phyloP scores from a whole-genome alignment of 176 grass and related monocot species.

The Miscanthus lutarioriparius region DNA sequence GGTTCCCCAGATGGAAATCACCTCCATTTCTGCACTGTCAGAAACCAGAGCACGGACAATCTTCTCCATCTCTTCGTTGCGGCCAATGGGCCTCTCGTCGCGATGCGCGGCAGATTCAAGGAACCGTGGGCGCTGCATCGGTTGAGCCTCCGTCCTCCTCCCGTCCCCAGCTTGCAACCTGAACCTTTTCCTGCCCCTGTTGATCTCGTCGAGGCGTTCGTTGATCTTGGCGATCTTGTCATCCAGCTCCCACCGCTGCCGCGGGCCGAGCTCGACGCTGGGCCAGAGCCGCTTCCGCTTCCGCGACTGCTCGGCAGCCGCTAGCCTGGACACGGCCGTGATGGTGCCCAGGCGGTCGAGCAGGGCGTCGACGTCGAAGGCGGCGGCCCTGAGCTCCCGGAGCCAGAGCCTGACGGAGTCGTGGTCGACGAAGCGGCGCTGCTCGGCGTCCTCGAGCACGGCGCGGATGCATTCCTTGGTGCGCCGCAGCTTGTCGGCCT shows the following conservation, averaged over 20 bases:
- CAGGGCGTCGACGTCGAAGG: slow-evolving; percentile 53
- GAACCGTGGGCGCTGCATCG: background rate
- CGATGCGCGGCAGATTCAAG: slow-evolving; percentile 23
- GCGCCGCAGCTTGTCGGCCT: slow-evolving; percentile 31
- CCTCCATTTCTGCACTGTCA: background rate
- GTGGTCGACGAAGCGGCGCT: slow-evolving; percentile 47
- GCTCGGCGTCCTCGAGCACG: slow-evolving; percentile 44
- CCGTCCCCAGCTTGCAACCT: slow-evolving; percentile 33
- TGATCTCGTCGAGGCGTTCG: slow-evolving; percentile 33
- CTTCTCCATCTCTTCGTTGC: background rate
- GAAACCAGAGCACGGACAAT: slow-evolving; percentile 32
- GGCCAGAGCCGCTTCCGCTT: slow-evolving; percentile 47
- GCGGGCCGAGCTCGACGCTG: slow-evolving; percentile 2
- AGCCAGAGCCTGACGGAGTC: slow-evolving; percentile 45
- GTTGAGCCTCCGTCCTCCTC: background rate
- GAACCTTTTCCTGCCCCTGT: background rate
- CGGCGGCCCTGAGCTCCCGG: slow-evolving; percentile 35
- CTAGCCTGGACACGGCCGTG: slow-evolving; percentile 12
- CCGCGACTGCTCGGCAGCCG: background rate
- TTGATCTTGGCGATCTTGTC: slow-evolving; percentile 28
- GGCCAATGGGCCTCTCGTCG: slow-evolving; percentile 23
- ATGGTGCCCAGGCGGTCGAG: slow-evolving; percentile 40
- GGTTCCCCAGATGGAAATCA: slow-evolving; percentile 44
- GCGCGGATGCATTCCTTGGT: slow-evolving; percentile 31
- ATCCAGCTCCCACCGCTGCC: slow-evolving; percentile 21